Percentiles rank a stretch among this genome's conserved stretches.
Conservation (phyloP, 768 basidiomycete species). For the Suillus lakei region DNA sequence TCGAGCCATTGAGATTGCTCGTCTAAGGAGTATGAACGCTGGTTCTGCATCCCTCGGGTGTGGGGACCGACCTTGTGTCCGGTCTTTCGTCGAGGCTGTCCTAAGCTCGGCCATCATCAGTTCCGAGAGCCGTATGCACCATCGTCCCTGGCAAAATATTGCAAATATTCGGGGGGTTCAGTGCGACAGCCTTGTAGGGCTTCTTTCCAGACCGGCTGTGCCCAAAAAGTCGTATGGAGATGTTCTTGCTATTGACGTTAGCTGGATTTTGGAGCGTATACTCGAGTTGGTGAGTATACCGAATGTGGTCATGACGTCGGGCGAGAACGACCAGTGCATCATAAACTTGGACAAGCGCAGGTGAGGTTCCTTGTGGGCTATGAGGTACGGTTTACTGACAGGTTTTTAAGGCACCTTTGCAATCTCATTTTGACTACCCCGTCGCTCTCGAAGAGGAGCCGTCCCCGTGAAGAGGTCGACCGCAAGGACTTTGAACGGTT, state of each 20-base stretch:
- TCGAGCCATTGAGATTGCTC: slow-evolving; percentile 74
- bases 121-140: slow-evolving; percentile 77
- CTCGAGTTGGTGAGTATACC: slow-evolving; percentile 78
- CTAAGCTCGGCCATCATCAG: slow-evolving; percentile 78
- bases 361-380: slow-evolving; percentile 40
- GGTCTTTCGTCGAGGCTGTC: slow-evolving; percentile 83
- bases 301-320: slow-evolving; percentile 62
- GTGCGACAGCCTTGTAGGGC: slow-evolving; percentile 62
- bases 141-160: slow-evolving; percentile 78
- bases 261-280: slow-evolving; percentile 83
- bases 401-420: slow-evolving; percentile 59
- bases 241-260: slow-evolving; percentile 72
- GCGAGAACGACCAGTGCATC: slow-evolving; percentile 59
- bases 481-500: slow-evolving; percentile 76
- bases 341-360: slow-evolving; percentile 86
- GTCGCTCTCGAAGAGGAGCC: slow-evolving; percentile 45
- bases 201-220: slow-evolving; percentile 57
- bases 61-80: slow-evolving; percentile 64
- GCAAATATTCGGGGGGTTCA: slow-evolving; percentile 63
- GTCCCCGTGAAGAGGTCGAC: slow-evolving; percentile 59
- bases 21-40: slow-evolving; percentile 59
- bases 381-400: slow-evolving; percentile 17
- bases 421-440: slow-evolving; percentile 63
- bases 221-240: slow-evolving; percentile 51
- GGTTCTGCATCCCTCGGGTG: slow-evolving; percentile 38